Base-by-base conservation (phyloP, 805 yeast genomes). In the Yamadazyma kitorensis region DNA sequence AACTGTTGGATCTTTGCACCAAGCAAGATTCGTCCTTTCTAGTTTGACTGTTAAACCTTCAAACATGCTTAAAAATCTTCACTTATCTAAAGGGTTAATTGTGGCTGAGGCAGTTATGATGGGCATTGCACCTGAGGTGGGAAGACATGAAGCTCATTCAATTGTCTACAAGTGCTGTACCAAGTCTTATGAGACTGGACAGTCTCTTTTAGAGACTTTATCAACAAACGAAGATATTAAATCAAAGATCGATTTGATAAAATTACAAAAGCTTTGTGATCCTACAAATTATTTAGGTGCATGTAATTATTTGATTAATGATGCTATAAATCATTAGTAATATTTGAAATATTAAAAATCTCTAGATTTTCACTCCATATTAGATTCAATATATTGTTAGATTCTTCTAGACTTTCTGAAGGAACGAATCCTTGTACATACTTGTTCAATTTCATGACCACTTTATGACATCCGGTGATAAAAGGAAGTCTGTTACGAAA, bases 61-160 rank as follows among this genome's bases (percentile, higher is more conserved):
- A 2, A 25, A 18, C 14, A 32, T 32, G 35, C 24, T 20, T 11
- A 32, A 17, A 21, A 32, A 32, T 18, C 28, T 33, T 16, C 17
- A 17, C 4, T 15, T 23, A n/a, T 22, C 37, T 2, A 33, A 28
- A 23, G 32, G 37, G 14, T 24, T 33, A 13, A 33, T 33, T 23
- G 37, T 33, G 4, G 27, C 37, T 14, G 37, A 33, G 23, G 37
- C 37, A 5, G 35, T 32, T 4, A 32, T 32, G 35, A 32, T 32
- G 35, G 35, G 35, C 14, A 13, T 32, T 8, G 29, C 35, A 4
- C 35, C 35, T 11, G 7, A 18, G 7, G 14, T 32, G 6, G 35
- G 35, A 14, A 32, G 35, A 32, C 29, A 32, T 25, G 25, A 25
- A 19, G 29, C 35, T 19, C 35, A 32, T 32, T 5, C 6, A 13